Evolutionary conservation across 179 eudicot species (phyloP).

Genomic region (Spinacia oleracea): DNA sequence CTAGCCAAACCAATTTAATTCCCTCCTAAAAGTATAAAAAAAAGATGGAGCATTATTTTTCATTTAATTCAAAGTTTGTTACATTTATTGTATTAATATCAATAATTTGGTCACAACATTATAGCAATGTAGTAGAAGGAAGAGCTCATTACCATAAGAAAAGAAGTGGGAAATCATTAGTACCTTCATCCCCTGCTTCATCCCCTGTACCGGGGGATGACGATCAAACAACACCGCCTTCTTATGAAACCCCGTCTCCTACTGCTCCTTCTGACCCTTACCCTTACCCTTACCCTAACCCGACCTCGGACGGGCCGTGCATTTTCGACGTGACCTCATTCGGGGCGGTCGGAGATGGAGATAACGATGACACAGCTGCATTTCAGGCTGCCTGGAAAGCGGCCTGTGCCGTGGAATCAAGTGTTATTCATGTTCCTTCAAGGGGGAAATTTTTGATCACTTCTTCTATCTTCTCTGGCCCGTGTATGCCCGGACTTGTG

Average conservation of each 20-base stretch:
- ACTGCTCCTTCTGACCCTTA: conserved; percentile 45
- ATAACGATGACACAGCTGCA: conserved; percentile 71
- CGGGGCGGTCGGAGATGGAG: conserved; percentile 88
- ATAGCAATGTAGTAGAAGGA: conserved; percentile 42
- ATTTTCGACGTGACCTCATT: conserved; percentile 65
- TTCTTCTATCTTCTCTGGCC: conserved; percentile 86
- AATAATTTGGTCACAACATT: conserved; percentile 26
- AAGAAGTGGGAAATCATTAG: conserved; percentile 18
- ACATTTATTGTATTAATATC: conserved; percentile 11
- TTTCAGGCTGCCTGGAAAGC: conserved; percentile 82
- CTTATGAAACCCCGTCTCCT: conserved; percentile 21
- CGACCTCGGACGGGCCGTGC: conserved; percentile 40
- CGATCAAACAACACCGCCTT: neutral
- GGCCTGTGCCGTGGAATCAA: conserved; percentile 77
- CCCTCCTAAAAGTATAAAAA: neutral
- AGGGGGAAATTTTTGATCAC: conserved; percentile 57
- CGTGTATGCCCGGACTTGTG: conserved; percentile 79
- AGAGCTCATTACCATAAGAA: conserved; percentile 58
- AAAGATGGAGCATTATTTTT: conserved; percentile 20
- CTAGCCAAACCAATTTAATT: neutral
- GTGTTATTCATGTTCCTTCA: conserved; percentile 60
- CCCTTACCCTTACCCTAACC: conserved; percentile 48
- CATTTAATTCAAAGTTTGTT: neutral
- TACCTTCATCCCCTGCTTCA: conserved; percentile 27
- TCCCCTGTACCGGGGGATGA: conserved; percentile 22